Percentiles rank a stretch among this genome's conserved stretches.
Evolutionary conservation across 2,329 filamentous ascomycete species (phyloP).

Genomic region (Nigrograna mackinnonii): DNA sequence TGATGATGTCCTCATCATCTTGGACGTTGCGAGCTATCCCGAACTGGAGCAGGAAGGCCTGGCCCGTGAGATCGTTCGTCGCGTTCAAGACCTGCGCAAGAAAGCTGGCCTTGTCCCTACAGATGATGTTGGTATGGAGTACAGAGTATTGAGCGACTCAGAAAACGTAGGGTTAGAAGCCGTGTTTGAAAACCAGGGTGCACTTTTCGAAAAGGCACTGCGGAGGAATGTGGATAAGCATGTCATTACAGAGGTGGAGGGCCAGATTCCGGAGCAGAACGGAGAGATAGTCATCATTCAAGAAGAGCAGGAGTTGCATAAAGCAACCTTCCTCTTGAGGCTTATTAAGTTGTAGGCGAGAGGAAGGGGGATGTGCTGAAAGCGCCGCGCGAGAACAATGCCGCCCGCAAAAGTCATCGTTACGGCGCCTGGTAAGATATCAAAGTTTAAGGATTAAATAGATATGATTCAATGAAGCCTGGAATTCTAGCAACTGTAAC

Average conservation of each 20-base stretch:
- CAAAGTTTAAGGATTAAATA: too few relatives aligned
- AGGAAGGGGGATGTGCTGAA: too few relatives aligned
- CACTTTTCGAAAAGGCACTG: slow-evolving; percentile 75
- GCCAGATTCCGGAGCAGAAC: slow-evolving; percentile 56
- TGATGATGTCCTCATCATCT: slow-evolving; percentile 84
- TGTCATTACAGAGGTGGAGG: slow-evolving; percentile 62
- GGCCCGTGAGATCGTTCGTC: slow-evolving; percentile 88
- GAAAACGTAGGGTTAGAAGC: slow-evolving; percentile 73
- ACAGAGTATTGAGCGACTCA: slow-evolving; percentile 77
- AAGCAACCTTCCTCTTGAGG: slow-evolving; percentile 77
- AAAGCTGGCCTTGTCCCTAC: slow-evolving; percentile 88
- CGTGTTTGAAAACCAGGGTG: slow-evolving; percentile 70
- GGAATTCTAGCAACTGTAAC: too few relatives aligned
- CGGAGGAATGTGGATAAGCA: slow-evolving; percentile 77
- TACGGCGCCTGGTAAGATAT: not conserved
- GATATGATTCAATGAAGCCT: too few relatives aligned
- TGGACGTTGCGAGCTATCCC: slow-evolving; percentile 81
- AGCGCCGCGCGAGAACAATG: too few relatives aligned
- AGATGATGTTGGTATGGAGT: slow-evolving; percentile 96
- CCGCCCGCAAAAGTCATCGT: not conserved
- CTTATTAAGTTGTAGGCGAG: slow-evolving; percentile 69
- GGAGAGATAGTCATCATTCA: slow-evolving; percentile 68
- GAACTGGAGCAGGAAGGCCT: slow-evolving; percentile 88
- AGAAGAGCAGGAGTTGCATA: slow-evolving; percentile 85
- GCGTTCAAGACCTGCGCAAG: slow-evolving; percentile 90